Conservation (phyloP, 73 alveolate genomes). For the Symbiodinium natans region DNA sequence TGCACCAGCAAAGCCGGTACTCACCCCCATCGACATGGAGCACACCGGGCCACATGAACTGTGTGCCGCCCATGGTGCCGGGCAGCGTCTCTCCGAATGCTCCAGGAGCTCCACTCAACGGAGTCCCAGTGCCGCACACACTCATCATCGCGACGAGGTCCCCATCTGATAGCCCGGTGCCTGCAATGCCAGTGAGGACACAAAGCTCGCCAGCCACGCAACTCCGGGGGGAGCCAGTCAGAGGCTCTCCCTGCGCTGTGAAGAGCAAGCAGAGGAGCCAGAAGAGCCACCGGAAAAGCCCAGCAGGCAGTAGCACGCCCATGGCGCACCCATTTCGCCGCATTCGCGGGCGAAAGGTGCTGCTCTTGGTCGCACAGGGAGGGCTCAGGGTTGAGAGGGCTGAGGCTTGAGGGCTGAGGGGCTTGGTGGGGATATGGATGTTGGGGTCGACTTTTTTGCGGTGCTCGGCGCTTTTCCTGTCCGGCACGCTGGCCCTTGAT, state of each 20-base stretch:
- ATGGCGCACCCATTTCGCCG: neutral
- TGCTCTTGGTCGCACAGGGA: too few species aligned
- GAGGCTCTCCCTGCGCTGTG: constrained; percentile 59
- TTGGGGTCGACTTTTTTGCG: too few species aligned
- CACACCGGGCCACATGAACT: constrained; percentile 37
- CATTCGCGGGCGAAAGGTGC: neutral
- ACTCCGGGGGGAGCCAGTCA: neutral
- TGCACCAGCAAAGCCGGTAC: constrained; percentile 71
- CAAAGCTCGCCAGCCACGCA: constrained; percentile 79
- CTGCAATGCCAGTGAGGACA: constrained; percentile 63
- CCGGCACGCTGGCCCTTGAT: too few species aligned
- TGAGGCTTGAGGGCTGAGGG: too few species aligned
- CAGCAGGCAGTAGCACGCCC: neutral
- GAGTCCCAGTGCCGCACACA: neutral
- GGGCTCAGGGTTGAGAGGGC: too few species aligned
- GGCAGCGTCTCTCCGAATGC: constrained; percentile 63
- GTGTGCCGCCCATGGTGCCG: constrained; percentile 39
- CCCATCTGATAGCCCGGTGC: constrained; percentile 2
- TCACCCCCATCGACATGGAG: neutral
- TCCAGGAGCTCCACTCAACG: neutral
- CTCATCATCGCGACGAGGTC: constrained; percentile 16
- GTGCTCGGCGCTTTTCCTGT: too few species aligned
- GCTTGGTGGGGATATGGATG: too few species aligned
- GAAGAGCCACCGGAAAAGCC: neutral
- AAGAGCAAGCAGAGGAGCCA: too few species aligned